Percentiles rank a stretch among this genome's conserved stretches.
These are phyloP conservation scores for Akanthomyces dipterigenus DNA, from an alignment of 2,329 filamentous ascomycete genomes.

Conservation along the genomic window DNA sequence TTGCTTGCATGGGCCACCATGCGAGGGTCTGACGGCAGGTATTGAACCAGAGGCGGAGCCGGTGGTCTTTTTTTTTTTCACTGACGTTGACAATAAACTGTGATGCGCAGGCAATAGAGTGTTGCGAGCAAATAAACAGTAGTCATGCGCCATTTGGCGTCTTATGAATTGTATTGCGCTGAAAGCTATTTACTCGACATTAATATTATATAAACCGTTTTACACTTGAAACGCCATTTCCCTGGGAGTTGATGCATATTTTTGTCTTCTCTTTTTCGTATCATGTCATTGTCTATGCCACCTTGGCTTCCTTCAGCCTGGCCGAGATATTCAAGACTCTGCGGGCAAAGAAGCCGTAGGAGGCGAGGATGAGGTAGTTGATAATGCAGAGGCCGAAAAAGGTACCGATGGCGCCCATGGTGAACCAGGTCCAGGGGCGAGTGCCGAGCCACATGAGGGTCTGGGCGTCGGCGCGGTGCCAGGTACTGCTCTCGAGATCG, in stretches of 20 bases:
- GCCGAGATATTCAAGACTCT: not conserved
- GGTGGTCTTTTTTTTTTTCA: too few relatives aligned
- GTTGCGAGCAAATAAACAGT: not conserved
- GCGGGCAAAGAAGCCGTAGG: conserved; percentile 18
- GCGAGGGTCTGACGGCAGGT: too few relatives aligned
- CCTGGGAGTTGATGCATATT: not conserved
- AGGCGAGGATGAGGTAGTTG: conserved; percentile 17
- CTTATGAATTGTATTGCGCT: conserved; percentile 6
- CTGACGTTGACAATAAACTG: too few relatives aligned
- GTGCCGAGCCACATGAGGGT: conserved; percentile 42
- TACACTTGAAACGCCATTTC: conserved; percentile 11
- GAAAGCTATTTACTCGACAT: conserved; percentile 12
- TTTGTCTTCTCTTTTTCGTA: not conserved
- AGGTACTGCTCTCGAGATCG: conserved; percentile 34
- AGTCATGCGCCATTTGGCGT: conserved; percentile 1
- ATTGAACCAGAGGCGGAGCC: too few relatives aligned
- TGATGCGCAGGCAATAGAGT: too few relatives aligned
- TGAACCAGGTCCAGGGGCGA: conserved; percentile 27
- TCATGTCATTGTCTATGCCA: not conserved
- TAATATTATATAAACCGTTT: conserved; percentile 12
- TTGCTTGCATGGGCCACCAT: too few relatives aligned
- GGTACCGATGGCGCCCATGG: conserved; percentile 21
- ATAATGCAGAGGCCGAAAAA: conserved; percentile 16
- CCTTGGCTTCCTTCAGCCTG: conserved; percentile 9
- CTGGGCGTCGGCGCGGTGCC: conserved; percentile 41